Percentiles rank a stretch among this genome's conserved stretches.
phyloP scores from a whole-genome alignment of 2,329 filamentous ascomycete species.

The Sphaceloma murrayae region DNA sequence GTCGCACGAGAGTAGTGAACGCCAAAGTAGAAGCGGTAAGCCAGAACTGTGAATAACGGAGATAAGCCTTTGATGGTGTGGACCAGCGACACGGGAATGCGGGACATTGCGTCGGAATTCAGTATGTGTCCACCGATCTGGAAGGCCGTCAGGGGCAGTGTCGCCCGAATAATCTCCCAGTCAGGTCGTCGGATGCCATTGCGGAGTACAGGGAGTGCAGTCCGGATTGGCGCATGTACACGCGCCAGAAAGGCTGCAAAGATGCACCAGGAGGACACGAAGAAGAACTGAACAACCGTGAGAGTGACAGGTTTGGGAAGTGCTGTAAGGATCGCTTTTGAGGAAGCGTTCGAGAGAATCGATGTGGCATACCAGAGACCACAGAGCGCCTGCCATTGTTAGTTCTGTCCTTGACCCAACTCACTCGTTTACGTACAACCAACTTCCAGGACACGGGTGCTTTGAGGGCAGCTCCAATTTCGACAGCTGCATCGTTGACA shows the following conservation, averaged over 20 bases:
- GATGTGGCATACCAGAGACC: slow-evolving; percentile 91
- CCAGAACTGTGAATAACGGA: slow-evolving; percentile 86
- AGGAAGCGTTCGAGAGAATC: slow-evolving; percentile 92
- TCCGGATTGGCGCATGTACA: slow-evolving; percentile 60
- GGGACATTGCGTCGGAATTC: slow-evolving; percentile 84
- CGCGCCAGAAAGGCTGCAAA: slow-evolving; percentile 66
- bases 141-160: slow-evolving; percentile 83
- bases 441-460: slow-evolving; percentile 83
- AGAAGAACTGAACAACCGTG: slow-evolving; percentile 85
- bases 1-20: slow-evolving; percentile 81
- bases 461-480: slow-evolving; percentile 81
- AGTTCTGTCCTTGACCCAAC: slow-evolving; percentile 17
- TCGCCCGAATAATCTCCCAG: slow-evolving; percentile 71
- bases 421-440: slow-evolving; percentile 51
- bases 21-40: slow-evolving; percentile 80
- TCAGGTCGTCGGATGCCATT: slow-evolving; percentile 75
- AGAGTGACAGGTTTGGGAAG: slow-evolving; percentile 85
- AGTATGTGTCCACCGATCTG: slow-evolving; percentile 90
- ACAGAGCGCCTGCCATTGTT: slow-evolving; percentile 59
- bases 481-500: slow-evolving; percentile 84
- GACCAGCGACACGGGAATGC: slow-evolving; percentile 91
- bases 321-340: slow-evolving; percentile 89
- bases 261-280: slow-evolving; percentile 82
- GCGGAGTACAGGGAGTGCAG: slow-evolving; percentile 65
- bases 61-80: slow-evolving; percentile 98